phyloP scores from a whole-genome alignment of 2,329 filamentous ascomycete genomes.

The Colletotrichum sp. region DNA sequence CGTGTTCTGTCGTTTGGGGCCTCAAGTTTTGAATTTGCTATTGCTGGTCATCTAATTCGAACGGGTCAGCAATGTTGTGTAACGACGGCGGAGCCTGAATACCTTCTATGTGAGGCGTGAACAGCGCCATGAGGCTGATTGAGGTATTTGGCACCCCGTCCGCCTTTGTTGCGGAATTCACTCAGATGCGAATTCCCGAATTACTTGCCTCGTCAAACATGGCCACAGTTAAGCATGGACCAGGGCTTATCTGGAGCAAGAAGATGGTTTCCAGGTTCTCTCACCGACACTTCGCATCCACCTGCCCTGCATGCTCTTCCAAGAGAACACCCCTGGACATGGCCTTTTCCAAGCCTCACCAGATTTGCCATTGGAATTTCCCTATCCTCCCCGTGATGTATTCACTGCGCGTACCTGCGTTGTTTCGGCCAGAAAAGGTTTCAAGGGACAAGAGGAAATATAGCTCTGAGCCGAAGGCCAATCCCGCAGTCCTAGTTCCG shows the following conservation, averaged over 20 bases:
- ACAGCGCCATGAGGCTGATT: neutral
- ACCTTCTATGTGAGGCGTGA: neutral
- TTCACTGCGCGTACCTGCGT: neutral
- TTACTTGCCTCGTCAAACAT: neutral
- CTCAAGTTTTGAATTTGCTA: neutral
- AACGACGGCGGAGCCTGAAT: neutral
- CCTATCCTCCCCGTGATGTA: neutral
- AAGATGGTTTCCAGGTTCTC: neutral
- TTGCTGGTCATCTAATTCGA: neutral
- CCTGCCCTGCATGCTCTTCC: neutral
- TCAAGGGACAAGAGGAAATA: neutral
- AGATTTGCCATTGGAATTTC: neutral
- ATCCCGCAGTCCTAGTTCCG: neutral
- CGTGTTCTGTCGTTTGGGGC: neutral
- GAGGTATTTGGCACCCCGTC: neutral
- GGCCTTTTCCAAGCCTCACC: no score
- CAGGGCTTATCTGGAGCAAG: neutral
- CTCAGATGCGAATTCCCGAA: neutral
- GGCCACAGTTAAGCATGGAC: neutral
- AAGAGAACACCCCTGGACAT: neutral
- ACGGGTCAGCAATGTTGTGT: neutral
- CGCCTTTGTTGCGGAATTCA: neutral
- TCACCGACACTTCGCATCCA: conserved; percentile 14
- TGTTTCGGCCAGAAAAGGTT: neutral
- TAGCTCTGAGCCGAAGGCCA: neutral